Base-by-base conservation (phyloP, 768 basidiomycete genomes). In the Chalciporus pseudorubinellus region DNA sequence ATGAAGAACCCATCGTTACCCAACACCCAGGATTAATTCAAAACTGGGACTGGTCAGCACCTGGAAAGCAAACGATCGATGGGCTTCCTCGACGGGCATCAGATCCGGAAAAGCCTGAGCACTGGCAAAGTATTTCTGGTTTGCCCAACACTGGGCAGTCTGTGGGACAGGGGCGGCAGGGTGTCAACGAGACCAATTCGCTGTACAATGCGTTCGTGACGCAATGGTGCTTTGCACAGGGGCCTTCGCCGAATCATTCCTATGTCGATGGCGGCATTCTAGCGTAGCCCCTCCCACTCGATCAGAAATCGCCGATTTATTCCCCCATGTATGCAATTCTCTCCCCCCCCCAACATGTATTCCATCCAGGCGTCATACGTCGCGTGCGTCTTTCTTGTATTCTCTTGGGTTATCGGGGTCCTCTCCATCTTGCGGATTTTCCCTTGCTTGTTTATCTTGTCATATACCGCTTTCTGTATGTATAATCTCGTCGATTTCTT, bases 171-270 rank as follows among this genome's bases (percentile, higher is more conserved):
- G 44, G 22, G 8, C 14, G 19, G 28, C 47, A 40, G 10, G 38
- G 22, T 10, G 6, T 51, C 12, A 16, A 38, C 7, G 43, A 53
- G 38, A 58, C 49, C 73, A 68, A 72, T 39, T 62, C 70, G 24
- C 67, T 69, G 14, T 85, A 85, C 59, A 77, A 84, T 48, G 81
- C 82, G 20, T 81, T 86, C 52, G 78, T 86, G 44, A 59, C 71
- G 48, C 79, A 83, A 62, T 87, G 85, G 85, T 86, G 85, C 64
- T 87, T 87, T 65, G 83, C 82, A 8, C 75, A 78, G 57, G 74
- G 41, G 46, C 65, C 65, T 62, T 72, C 59, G 47, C 72, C 48
- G 49, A 53, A 41, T 8, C 52, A 54, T 38, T 20, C n/a, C 2
- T 63, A 60, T 46, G 44, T 46, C 10, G 51, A 49, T 5, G 50